Evolutionary conservation across 495 filamentous ascomycete species (phyloP), one percentile per base, ranked within the genome.

Genomic region (Penicillium cosmopolitanum): DNA sequence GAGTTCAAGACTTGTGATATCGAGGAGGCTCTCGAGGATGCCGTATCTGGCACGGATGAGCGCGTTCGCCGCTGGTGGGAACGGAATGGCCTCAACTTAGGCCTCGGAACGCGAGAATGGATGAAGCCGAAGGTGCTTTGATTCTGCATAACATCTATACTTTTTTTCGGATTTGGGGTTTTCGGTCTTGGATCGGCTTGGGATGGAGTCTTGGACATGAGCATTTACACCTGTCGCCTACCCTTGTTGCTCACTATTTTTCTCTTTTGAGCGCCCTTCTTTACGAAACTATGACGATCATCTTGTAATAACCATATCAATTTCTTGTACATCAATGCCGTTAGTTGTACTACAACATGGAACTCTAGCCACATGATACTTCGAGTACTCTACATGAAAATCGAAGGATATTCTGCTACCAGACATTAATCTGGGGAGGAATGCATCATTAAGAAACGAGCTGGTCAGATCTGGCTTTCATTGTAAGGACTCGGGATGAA

Each of bases 1-100:
- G 92, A 96, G 72, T 97, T 96, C 69, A 94, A 93, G 76, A 96
- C 93, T 9, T 96, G 92, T 63, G 92, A 96, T 77, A 92, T 97
- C 61, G 93, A 97, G 70, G 93, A 96, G 74, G 93, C 93, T 10
- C 77, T 97, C 56, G 93, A 97, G 70, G 93, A 96, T 66, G 87
- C 87, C 19, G 80, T 87, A 58, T 73, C 80, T 64, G 75, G 78
- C 46, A 74, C 83, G 55, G 87, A 88, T 61, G 81, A 82, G 44
- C 84, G 83, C 46, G 91, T 96, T 12, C 82, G 89, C 53, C 77
- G 79, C 57, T 97, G 93, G 93, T 97, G 93, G 93, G 86, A 89
- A n/a, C 79, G 80, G 62, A 96, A 96, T 68, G 93, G 93, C 2
- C 74, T 96, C 54, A 96, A 96, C 66, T 73, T 96, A 28, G 92